Conservation (phyloP, 1,284 basidiomycete species). For the Tilletia indica region DNA sequence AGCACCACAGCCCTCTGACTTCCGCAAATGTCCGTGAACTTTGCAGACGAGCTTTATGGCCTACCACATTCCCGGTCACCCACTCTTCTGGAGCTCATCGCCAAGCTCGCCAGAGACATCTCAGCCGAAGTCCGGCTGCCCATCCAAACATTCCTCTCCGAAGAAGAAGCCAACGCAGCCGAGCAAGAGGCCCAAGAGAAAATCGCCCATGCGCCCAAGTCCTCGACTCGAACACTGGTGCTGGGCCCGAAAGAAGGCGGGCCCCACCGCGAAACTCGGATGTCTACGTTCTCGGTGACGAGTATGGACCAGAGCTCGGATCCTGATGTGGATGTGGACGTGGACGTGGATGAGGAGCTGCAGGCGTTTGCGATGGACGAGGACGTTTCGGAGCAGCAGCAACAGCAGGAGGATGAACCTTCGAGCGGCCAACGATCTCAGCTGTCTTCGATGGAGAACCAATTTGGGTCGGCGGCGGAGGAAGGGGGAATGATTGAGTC, state of each 20-base stretch:
- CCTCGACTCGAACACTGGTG: conserved; percentile 30
- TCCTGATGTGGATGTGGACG: conserved; percentile 6
- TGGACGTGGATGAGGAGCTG: conserved; percentile 18
- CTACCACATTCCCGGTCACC: conserved; percentile 38
- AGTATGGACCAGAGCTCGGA: conserved; percentile 1
- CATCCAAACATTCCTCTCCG: conserved; percentile 31
- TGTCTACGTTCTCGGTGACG: conserved; percentile 22
- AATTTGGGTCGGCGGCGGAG: too few relatives aligned
- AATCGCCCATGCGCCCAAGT: neutral
- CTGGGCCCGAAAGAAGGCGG: conserved; percentile 49
- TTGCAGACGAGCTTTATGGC: conserved; percentile 47
- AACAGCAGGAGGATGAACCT: too few relatives aligned
- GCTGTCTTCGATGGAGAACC: too few relatives aligned
- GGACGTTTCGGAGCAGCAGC: conserved; percentile 16
- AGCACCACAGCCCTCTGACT: conserved; percentile 4
- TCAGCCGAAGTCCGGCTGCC: conserved; percentile 42
- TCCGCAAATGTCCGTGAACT: neutral
- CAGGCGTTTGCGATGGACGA: conserved; percentile 32
- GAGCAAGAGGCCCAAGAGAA: conserved; percentile 13
- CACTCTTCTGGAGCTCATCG: conserved; percentile 39
- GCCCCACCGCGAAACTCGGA: conserved; percentile 20
- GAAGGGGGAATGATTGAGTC: too few relatives aligned
- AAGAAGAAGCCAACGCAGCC: conserved; percentile 22
- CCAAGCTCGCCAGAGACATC: conserved; percentile 34
- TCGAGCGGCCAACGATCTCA: too few relatives aligned